Evolutionary conservation across 2,329 filamentous ascomycete genomes (phyloP).

Genomic region (Pseudocercospora musae): DNA sequence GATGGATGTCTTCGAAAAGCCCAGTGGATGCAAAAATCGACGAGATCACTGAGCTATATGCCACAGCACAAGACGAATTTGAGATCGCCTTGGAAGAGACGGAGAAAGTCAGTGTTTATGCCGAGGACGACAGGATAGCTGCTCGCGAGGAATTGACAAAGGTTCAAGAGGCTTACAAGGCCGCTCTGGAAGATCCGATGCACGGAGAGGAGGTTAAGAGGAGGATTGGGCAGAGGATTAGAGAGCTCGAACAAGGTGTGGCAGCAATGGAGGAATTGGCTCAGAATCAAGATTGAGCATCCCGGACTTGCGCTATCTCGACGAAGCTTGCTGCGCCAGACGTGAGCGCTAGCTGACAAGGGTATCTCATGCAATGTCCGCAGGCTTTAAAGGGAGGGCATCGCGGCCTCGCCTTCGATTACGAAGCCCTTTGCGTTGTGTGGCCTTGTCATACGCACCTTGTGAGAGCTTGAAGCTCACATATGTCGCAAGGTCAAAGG

Average conservation of each 20-base stretch:
- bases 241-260: constrained; percentile 54
- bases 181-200: constrained; percentile 42
- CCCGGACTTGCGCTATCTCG: background rate
- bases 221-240: constrained; percentile 50
- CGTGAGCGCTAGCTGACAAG: background rate
- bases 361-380: no score
- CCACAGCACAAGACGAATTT: constrained; percentile 43
- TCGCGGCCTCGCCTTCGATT: background rate
- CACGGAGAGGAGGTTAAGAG: constrained; percentile 47
- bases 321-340: background rate
- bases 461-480: background rate
- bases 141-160: constrained; percentile 52
- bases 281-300: constrained; percentile 42
- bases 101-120: constrained; percentile 55
- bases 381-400: background rate
- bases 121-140: constrained; percentile 52
- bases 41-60: constrained; percentile 42
- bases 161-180: constrained; percentile 48
- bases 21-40: constrained; percentile 40
- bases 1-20: constrained; percentile 32
- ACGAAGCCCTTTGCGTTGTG: background rate
- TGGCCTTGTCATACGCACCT: background rate
- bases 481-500: background rate
- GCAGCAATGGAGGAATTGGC: constrained; percentile 51
- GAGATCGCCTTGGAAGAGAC: constrained; percentile 53